Evolutionary conservation across 2,329 filamentous ascomycete species (phyloP).

Genomic region (Periconia sp.): DNA sequence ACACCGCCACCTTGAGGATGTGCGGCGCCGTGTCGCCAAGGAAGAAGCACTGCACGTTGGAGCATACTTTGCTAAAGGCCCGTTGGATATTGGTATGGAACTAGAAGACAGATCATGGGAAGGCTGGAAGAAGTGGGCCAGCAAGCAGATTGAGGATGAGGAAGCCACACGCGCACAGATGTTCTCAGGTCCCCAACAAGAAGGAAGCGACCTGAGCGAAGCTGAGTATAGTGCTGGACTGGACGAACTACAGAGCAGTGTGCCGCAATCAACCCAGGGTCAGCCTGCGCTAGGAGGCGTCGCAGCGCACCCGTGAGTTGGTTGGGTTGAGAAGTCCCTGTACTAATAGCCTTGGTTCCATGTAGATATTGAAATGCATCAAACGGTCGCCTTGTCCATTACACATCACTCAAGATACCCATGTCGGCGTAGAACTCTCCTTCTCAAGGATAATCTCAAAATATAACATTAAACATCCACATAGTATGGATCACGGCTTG

Average conservation of each 20-base stretch:
- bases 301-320: conserved; percentile 37
- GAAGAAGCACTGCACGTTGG: conserved; percentile 89
- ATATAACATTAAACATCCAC: no score
- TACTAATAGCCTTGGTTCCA: conserved; percentile 26
- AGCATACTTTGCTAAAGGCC: conserved; percentile 83
- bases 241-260: conserved; percentile 39
- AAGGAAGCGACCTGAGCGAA: conserved; percentile 19
- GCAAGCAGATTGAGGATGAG: conserved; percentile 56
- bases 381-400: no score
- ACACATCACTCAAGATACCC: no score
- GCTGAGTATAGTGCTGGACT: conserved; percentile 38
- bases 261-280: conserved; percentile 39
- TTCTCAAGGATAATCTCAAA: no score
- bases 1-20: conserved; percentile 79
- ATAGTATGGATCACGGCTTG: no score
- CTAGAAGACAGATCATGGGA: conserved; percentile 83
- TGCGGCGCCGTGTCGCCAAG: conserved; percentile 79
- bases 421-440: no score
- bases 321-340: conserved; percentile 15
- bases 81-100: conserved; percentile 77
- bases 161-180: conserved; percentile 54
- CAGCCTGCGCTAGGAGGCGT: conserved; percentile 47
- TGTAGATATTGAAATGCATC: conserved; percentile 23
- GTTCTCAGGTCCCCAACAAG: conserved; percentile 40
- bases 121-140: conserved; percentile 83